Base-by-base conservation (phyloP, 768 basidiomycete species). In the Harrya chromipes region DNA sequence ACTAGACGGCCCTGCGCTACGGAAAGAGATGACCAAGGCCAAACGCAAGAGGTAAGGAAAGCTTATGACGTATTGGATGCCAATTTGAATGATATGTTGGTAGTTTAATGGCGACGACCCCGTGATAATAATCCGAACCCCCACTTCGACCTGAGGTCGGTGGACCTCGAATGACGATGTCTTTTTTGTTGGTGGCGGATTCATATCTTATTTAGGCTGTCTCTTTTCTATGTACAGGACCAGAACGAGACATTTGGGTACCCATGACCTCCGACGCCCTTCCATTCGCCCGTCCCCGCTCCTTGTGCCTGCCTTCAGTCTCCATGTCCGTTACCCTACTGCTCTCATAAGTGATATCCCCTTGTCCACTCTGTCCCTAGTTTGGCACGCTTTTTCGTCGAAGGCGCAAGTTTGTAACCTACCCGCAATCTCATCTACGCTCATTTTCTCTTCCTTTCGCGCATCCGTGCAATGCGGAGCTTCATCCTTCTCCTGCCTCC, bases 21-120 rank as follows among this genome's bases (percentile, higher is more conserved):
- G 93, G 58, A 97, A 97, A 70, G 94, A 97, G 70, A 97, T 97
- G 94, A 94, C 91, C 36, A 97, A 97, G 72, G 91, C 91, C 44
- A 97, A 95, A 72, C 89, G 94, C 78, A 97, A 97, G 80, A 95
- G 92, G 92, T 90, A 53, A 55, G 59, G 20, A 23, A 21, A 2
- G 3, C 14, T 27, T 13, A 16, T 42, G 19, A 27, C 19, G 4
- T 19, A 33, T 26, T 52, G 10, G 11, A 29, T 8, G 19, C 43
- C 21, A 13, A 19, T 40, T 33, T 55, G 21, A 59, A 44, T 34
- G 11, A 43, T 27, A 11, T 23, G 34, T 36, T 47, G n/a, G n/a
- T 31, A 67, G 66, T 46, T 50, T 70, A 26, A 70, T 70, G 68
- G 61, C 66, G 33, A 70, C 68, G n/a, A 56, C 68, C 10, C 64